phyloP scores from a whole-genome alignment of 2,329 filamentous ascomycete species.

The Chalaropsis thielavioides region DNA sequence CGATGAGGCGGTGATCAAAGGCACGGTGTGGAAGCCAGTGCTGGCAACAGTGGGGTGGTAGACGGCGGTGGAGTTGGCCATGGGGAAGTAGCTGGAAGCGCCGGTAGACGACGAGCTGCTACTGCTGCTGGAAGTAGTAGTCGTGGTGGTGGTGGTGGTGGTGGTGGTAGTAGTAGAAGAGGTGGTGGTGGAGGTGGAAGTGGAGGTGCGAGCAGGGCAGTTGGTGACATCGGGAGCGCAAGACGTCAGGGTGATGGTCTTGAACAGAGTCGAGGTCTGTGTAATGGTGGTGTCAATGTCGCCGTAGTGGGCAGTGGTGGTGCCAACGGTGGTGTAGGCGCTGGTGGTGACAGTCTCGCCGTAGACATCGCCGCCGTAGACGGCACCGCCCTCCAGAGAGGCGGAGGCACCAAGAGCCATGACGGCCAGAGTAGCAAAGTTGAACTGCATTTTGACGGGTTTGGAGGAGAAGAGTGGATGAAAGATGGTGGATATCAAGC shows the following conservation, averaged over 20 bases:
- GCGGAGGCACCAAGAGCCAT: constrained; percentile 11
- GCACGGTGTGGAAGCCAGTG: constrained; percentile 14
- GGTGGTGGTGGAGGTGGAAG: background rate
- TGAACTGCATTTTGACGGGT: constrained; percentile 16
- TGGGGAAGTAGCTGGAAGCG: constrained; percentile 14
- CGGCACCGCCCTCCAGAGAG: background rate
- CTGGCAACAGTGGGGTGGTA: constrained; percentile 7
- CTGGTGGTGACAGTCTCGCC: background rate
- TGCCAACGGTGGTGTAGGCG: constrained; percentile 5
- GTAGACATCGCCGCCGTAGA: background rate
- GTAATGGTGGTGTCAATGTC: constrained; percentile 15
- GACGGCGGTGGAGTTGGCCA: constrained; percentile 14
- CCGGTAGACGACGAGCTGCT: background rate
- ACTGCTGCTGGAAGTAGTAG: background rate
- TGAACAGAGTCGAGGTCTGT: constrained; percentile 18
- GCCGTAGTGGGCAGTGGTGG: constrained; percentile 6
- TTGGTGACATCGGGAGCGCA: constrained; percentile 18
- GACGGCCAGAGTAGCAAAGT: constrained; percentile 15
- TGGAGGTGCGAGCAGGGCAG: constrained; percentile 14
- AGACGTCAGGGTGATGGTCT: constrained; percentile 18
- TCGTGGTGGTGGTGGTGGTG: background rate
- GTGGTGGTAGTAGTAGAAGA: background rate
- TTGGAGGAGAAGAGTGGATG: background rate
- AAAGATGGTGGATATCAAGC: constrained; percentile 8
- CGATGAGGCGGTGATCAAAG: constrained; percentile 12